Evolutionary conservation across 805 yeast genomes (phyloP).

Genomic region (Saccharomycopsis sp.): DNA sequence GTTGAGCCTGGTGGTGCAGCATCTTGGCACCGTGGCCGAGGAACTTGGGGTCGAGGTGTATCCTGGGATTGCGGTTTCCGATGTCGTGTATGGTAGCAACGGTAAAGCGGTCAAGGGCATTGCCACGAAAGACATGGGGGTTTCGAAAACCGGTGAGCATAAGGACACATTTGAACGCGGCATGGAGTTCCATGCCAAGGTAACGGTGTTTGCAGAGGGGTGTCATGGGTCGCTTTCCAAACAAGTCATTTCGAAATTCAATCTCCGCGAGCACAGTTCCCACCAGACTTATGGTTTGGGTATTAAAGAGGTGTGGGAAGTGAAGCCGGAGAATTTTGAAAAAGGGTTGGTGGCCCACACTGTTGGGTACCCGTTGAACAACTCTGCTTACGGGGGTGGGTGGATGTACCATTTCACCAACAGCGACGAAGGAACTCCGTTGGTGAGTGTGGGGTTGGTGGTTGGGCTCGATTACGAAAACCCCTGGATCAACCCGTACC

Average conservation of each 20-base stretch:
- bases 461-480: slow-evolving; percentile 89
- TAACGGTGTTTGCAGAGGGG: slow-evolving; percentile 93
- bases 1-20: slow-evolving; percentile 68
- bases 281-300: slow-evolving; percentile 95
- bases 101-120: slow-evolving; percentile 64
- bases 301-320: slow-evolving; percentile 96
- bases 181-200: slow-evolving; percentile 89
- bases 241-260: slow-evolving; percentile 58
- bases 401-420: slow-evolving; percentile 94
- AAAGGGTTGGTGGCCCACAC: slow-evolving; percentile 79
- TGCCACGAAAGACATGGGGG: slow-evolving; percentile 90
- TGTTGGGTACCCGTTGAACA: slow-evolving; percentile 76
- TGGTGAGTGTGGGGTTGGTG: slow-evolving; percentile 90
- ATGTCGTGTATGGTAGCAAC: slow-evolving; percentile 46
- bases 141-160: slow-evolving; percentile 65
- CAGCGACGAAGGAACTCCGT: slow-evolving; percentile 88
- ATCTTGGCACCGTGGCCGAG: slow-evolving; percentile 83
- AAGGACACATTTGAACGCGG: slow-evolving; percentile 84
- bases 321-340: slow-evolving; percentile 68
- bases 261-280: slow-evolving; percentile 52
- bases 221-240: slow-evolving; percentile 93
- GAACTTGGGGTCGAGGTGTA: slow-evolving; percentile 90
- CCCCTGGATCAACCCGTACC: slow-evolving; percentile 92
- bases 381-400: slow-evolving; percentile 87
- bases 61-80: slow-evolving; percentile 82